Base-by-base conservation (phyloP, 257 asterid genomes). In the Solanum dulcamara region DNA sequence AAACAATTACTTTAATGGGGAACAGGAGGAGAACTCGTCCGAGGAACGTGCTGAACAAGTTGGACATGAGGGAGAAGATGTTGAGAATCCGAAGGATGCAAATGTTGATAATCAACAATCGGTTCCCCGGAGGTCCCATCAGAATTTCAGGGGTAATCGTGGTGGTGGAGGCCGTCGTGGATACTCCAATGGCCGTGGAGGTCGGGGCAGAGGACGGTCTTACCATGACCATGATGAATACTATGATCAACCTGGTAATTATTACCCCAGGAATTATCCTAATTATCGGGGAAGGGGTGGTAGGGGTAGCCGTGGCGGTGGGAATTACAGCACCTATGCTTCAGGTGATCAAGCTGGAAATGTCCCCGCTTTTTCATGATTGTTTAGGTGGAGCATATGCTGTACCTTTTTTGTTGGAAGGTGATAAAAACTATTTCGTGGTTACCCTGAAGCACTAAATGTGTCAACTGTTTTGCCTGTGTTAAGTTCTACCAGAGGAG, bases 231-330 rank as follows among this genome's bases (percentile, higher is more conserved):
- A 88, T 40, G 22, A 86, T 86, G 92, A 89, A 57, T 72, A 81
- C 44, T 86, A 89, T 46, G 95, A 93, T 42, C 94, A 93, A 77
- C 88, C 89, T 0, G 88, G 91, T 28, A 91, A 92, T 59, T 89
- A 90, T 85, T 71, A 89, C 75, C 88, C 74, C 15, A 82, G 91
- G 88, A 87, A 85, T 84, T 84, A 89, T 86, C 84, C 32, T 17
- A 74, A 91, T 53, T 87, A 83, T 88, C 85, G 97, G 89, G 94
- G 93, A 84, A 86, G 95, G 83, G 93, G 97, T 15, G 92, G 95
- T 60, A 87, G 93, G 89, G 95, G 92, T 85, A 86, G 82, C 87
- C 44, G 84, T n/a, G 87, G 85, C 44, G 86, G 87, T 64, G 93
- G 89, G 37, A 88, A 88, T 85, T 83, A 86, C 74, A 84, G 55